These are phyloP conservation scores for Phylloboletellus chloephorus DNA, from an alignment of 1,284 basidiomycete species.

Conservation along the genomic window DNA sequence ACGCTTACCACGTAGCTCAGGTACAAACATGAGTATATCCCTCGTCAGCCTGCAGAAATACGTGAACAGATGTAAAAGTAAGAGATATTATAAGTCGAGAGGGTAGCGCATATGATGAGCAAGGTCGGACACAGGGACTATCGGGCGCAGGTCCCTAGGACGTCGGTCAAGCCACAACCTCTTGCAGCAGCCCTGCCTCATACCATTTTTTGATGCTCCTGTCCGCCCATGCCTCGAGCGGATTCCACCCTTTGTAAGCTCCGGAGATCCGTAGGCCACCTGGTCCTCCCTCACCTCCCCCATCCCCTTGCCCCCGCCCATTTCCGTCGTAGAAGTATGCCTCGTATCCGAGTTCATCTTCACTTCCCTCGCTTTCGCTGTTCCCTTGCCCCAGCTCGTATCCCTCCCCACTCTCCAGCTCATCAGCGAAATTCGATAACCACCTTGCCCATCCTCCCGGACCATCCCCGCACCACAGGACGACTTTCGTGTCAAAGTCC, in stretches of 20 bases:
- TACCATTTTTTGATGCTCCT: constrained; percentile 81
- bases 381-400: constrained; percentile 65
- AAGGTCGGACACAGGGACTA: too few relatives aligned
- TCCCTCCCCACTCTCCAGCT: constrained; percentile 85
- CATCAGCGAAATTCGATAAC: constrained; percentile 89
- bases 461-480: constrained; percentile 89
- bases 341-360: constrained; percentile 83
- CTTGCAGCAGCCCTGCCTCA: constrained; percentile 64
- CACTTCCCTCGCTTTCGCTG: constrained; percentile 57
- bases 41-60: too few relatives aligned
- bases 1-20: too few relatives aligned
- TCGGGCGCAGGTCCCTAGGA: too few relatives aligned
- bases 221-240: constrained; percentile 89
- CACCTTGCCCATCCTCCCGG: constrained; percentile 92
- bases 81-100: too few relatives aligned
- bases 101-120: too few relatives aligned
- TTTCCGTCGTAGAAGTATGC: constrained; percentile 79
- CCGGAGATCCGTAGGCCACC: constrained; percentile 68
- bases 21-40: too few relatives aligned
- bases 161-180: too few relatives aligned
- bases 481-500: constrained; percentile 97
- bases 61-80: too few relatives aligned
- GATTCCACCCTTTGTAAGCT: constrained; percentile 85
- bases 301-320: constrained; percentile 69
- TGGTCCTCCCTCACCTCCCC: constrained; percentile 64